A percentile compares a stretch with the other conserved stretches of the same genome.
Evolutionary conservation across 768 basidiomycete genomes (phyloP).

Genomic region (Trametopsis cervina): DNA sequence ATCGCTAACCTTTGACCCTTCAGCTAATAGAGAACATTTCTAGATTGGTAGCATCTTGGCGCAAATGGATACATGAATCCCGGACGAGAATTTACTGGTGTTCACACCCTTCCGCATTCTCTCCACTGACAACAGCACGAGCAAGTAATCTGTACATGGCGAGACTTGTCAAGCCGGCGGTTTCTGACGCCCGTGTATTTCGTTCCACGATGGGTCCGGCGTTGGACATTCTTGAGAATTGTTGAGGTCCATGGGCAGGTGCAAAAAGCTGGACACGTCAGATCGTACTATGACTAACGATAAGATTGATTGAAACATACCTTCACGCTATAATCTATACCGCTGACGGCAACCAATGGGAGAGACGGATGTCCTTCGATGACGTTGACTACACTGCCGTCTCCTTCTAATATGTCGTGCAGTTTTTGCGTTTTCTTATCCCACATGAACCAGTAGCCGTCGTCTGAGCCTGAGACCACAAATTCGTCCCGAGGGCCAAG

Average conservation of each 20-base stretch:
- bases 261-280: constrained; percentile 51
- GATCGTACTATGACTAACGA: constrained; percentile 1
- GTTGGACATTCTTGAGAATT: constrained; percentile 48
- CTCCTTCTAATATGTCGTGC: constrained; percentile 79
- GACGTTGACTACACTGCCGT: constrained; percentile 75
- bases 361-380: constrained; percentile 76
- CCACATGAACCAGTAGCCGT: constrained; percentile 87
- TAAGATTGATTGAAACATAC: constrained; percentile 28
- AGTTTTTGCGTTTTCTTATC: constrained; percentile 56
- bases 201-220: constrained; percentile 47
- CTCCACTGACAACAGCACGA: too few species aligned
- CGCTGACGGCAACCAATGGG: constrained; percentile 79
- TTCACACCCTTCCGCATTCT: constrained; percentile 10
- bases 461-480: constrained; percentile 80
- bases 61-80: too few species aligned
- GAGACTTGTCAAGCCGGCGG: too few species aligned
- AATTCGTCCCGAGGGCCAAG: constrained; percentile 73
- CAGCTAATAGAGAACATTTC: too few species aligned
- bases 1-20: too few species aligned
- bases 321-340: constrained; percentile 84
- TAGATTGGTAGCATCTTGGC: too few species aligned
- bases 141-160: too few species aligned
- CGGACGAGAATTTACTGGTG: constrained; percentile 14
- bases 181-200: too few species aligned
- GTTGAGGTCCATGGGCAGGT: constrained; percentile 39